phyloP scores from a whole-genome alignment of 2,329 filamentous ascomycete species.

The Fusarium sp. region DNA sequence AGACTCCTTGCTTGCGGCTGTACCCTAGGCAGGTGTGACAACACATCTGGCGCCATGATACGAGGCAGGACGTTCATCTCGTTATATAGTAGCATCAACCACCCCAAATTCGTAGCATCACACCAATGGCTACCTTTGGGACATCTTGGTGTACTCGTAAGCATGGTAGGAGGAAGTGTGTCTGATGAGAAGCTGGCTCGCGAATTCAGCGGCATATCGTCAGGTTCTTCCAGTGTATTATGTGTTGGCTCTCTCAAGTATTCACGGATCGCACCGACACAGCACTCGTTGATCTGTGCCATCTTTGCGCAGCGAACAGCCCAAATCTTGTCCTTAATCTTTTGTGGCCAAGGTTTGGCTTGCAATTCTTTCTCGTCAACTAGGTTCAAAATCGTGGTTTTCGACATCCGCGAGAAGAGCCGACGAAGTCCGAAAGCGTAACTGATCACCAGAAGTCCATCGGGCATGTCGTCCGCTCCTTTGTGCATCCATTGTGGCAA shows the following conservation, averaged over 20 bases:
- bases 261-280: conserved; percentile 58
- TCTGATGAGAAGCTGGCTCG: conserved; percentile 38
- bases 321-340: conserved; percentile 63
- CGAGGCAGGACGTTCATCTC: conserved; percentile 60
- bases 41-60: conserved; percentile 52
- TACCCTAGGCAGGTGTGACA: conserved; percentile 43
- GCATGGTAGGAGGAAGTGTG: conserved; percentile 33
- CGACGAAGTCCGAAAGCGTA: conserved; percentile 64
- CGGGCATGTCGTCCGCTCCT: conserved; percentile 62
- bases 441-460: conserved; percentile 64
- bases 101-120: conserved; percentile 66
- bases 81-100: conserved; percentile 65
- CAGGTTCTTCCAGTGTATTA: conserved; percentile 25
- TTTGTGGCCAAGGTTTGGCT: conserved; percentile 60
- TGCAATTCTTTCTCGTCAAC: conserved; percentile 58
- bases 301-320: conserved; percentile 63
- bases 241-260: conserved; percentile 55
- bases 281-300: conserved; percentile 63
- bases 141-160: conserved; percentile 60
- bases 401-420: conserved; percentile 64
- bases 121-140: conserved; percentile 64
- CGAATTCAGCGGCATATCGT: conserved; percentile 40
- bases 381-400: conserved; percentile 62
- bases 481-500: conserved; percentile 64
- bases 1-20: conserved; percentile 56